Evolutionary conservation across 148 eudicot genomes (phyloP).

Genomic region (Spergularia marina): DNA sequence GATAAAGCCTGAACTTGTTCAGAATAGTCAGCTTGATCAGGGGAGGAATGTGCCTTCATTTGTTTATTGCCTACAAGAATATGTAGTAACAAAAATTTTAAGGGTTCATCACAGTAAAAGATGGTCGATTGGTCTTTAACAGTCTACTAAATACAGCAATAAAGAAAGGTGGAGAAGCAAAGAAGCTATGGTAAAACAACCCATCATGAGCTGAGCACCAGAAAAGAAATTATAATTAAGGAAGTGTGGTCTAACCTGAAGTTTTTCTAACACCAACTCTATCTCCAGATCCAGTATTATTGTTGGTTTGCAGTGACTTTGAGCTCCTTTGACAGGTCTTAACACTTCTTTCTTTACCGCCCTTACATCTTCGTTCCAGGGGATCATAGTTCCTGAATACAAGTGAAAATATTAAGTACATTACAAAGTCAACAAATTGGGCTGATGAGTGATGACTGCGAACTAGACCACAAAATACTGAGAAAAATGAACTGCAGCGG

Average conservation of each 20-base stretch:
- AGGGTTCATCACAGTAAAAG: not conserved
- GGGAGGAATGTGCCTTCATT: conserved; percentile 33
- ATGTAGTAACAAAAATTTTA: not conserved
- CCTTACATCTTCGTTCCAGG: conserved; percentile 74
- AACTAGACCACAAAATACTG: not conserved
- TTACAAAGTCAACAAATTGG: not conserved
- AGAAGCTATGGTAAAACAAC: not conserved
- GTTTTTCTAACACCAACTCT: conserved; percentile 35
- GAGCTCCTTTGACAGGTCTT: conserved; percentile 46
- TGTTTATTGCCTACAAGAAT: conserved; percentile 43
- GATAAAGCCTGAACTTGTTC: conserved; percentile 55
- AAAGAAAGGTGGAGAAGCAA: not conserved
- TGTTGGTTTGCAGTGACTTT: conserved; percentile 71
- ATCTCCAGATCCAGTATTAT: conserved; percentile 46
- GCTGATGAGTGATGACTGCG: not conserved
- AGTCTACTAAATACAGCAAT: not conserved
- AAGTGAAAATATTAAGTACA: conserved; percentile 2
- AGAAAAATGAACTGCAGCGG: not conserved
- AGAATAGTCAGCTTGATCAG: conserved; percentile 31
- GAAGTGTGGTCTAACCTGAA: conserved; percentile 35
- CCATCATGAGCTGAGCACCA: not conserved
- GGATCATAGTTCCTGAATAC: conserved; percentile 77
- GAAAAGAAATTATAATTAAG: not conserved
- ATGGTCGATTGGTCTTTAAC: not conserved
- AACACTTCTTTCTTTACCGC: conserved; percentile 51